Evolutionary conservation across 257 asterid genomes (phyloP).

Genomic region (Gentiana straminea): DNA sequence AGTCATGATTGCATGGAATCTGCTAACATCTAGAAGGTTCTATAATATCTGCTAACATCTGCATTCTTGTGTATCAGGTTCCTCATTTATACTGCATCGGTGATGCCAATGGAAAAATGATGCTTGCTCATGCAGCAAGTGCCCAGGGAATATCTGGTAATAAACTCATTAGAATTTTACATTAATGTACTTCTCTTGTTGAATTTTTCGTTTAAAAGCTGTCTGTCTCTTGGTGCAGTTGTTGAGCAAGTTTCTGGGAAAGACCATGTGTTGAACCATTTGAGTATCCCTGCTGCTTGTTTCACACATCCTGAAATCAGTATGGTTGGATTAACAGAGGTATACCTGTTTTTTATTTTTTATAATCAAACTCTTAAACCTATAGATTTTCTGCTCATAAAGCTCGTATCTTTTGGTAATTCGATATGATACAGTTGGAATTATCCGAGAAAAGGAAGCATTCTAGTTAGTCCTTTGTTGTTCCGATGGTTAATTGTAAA

Average conservation of each 20-base stretch:
- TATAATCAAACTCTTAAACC: too few species aligned
- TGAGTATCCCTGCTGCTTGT: slow-evolving; percentile 97
- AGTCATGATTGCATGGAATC: slow-evolving; percentile 14
- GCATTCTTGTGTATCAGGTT: slow-evolving; percentile 38
- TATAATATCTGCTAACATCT: slow-evolving; percentile 11
- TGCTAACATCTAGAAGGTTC: slow-evolving; percentile 3
- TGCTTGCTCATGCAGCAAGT: slow-evolving; percentile 99
- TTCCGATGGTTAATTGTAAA: too few species aligned
- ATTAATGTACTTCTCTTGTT: slow-evolving; percentile 9
- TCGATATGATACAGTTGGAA: too few species aligned
- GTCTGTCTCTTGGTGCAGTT: slow-evolving; percentile 34
- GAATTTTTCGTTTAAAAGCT: slow-evolving; percentile 12
- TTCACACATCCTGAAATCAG: slow-evolving; percentile 99
- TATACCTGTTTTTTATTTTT: slow-evolving; percentile 8
- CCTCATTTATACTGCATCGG: slow-evolving; percentile 96
- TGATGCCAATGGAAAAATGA: slow-evolving; percentile 99
- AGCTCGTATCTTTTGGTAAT: too few species aligned
- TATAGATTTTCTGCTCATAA: too few species aligned
- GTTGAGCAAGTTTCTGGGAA: slow-evolving; percentile 90
- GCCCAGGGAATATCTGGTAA: slow-evolving; percentile 95
- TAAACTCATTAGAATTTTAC: slow-evolving; percentile 9
- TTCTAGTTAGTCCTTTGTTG: too few species aligned
- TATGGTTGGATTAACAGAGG: slow-evolving; percentile 98
- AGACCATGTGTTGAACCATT: slow-evolving; percentile 84
- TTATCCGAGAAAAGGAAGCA: too few species aligned